Conservation (phyloP, 2,329 filamentous ascomycete genomes). For the Trichothecium roseum region DNA sequence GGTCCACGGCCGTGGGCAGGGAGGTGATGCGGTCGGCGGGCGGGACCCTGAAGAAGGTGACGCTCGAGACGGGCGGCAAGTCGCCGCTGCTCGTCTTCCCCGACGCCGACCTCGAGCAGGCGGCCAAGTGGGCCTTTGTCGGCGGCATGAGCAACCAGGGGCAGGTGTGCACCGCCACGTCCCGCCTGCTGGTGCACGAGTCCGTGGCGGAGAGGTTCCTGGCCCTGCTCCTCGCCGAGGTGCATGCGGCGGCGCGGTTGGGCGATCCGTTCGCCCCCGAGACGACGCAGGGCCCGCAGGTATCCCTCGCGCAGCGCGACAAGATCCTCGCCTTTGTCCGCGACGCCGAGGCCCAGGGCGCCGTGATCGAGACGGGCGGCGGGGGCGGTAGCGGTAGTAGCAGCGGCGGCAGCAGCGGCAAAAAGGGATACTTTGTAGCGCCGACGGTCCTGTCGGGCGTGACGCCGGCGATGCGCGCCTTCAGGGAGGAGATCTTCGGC, state of each 20-base stretch:
- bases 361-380: constrained; percentile 52
- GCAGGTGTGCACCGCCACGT: constrained; percentile 50
- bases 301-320: constrained; percentile 54
- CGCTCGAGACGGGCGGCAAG: constrained; percentile 49
- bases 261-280: constrained; percentile 54
- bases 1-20: constrained; percentile 54
- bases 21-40: constrained; percentile 59
- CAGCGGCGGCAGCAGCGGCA: background rate
- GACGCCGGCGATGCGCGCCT: constrained; percentile 10
- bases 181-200: constrained; percentile 50
- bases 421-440: constrained; percentile 13
- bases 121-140: constrained; percentile 36
- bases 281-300: constrained; percentile 60
- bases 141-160: constrained; percentile 46
- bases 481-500: constrained; percentile 15
- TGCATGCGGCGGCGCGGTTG: constrained; percentile 45
- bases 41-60: constrained; percentile 46
- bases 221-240: constrained; percentile 43
- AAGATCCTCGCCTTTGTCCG: constrained; percentile 52
- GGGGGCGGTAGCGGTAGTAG: too few species aligned
- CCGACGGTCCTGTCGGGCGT: constrained; percentile 15
- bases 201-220: constrained; percentile 49
- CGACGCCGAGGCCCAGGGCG: constrained; percentile 18
- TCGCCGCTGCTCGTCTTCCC: constrained; percentile 46
- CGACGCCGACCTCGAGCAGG: constrained; percentile 49